A percentile compares a stretch with the other conserved stretches of the same genome.
Evolutionary conservation across 306 rosid species (phyloP).

Genomic region (Cicer cuneatum): DNA sequence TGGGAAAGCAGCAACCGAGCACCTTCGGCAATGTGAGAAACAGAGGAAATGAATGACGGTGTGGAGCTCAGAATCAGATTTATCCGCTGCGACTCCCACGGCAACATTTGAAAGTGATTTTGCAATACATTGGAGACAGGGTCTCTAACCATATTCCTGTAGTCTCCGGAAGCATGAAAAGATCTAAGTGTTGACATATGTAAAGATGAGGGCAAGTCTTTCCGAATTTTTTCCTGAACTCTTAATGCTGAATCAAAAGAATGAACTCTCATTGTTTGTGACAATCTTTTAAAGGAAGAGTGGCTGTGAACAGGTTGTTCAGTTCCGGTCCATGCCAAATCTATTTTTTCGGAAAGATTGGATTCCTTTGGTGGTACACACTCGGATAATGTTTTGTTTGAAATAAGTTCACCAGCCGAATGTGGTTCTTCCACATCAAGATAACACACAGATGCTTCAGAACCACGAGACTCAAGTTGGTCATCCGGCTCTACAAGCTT

Average conservation of each 20-base stretch:
- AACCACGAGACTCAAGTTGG: constrained; percentile 44
- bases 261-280: constrained; percentile 69
- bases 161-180: constrained; percentile 92
- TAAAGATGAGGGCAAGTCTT: constrained; percentile 61
- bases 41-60: constrained; percentile 72
- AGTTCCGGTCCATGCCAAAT: constrained; percentile 94
- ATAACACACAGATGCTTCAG: constrained; percentile 48
- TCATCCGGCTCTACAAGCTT: constrained; percentile 46
- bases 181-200: constrained; percentile 68
- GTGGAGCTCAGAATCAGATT: constrained; percentile 61
- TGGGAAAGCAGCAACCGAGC: constrained; percentile 83
- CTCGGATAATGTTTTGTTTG: constrained; percentile 41
- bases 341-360: constrained; percentile 91
- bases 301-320: constrained; percentile 57
- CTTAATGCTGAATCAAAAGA: constrained; percentile 91
- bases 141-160: constrained; percentile 79
- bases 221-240: constrained; percentile 65
- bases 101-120: constrained; percentile 60
- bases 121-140: constrained; percentile 65
- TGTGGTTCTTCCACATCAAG: constrained; percentile 52
- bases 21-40: constrained; percentile 73
- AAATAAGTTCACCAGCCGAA: constrained; percentile 57
- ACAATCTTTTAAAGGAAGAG: constrained; percentile 60
- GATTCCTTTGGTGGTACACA: constrained; percentile 56
- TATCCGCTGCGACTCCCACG: constrained; percentile 72